phyloP scores from a whole-genome alignment of 139 green algal species.

The Ulvella scutata region DNA sequence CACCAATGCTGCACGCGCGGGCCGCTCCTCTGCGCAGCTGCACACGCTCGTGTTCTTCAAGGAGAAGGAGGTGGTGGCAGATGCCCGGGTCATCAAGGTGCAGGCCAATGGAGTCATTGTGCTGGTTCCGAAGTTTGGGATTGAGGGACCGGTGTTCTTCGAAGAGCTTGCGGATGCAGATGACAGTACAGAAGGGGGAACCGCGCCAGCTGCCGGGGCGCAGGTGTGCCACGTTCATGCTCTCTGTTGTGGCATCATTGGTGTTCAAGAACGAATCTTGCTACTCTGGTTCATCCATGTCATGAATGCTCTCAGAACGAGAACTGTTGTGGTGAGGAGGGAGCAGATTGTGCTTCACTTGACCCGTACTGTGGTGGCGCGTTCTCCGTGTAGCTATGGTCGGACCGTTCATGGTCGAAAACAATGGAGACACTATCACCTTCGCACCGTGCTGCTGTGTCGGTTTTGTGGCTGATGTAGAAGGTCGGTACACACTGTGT shows the following conservation, averaged over 20 bases:
- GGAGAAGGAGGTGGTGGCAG: conserved; percentile 29
- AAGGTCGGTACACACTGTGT: conserved; percentile 11
- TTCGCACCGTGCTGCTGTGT: conserved; percentile 4
- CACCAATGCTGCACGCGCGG: conserved; percentile 83
- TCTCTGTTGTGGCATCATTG: background rate
- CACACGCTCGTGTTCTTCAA: conserved; percentile 97
- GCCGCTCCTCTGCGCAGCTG: conserved; percentile 77
- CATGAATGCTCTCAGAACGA: too few relatives aligned
- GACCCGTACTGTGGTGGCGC: too few relatives aligned
- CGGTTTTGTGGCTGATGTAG: conserved; percentile 9
- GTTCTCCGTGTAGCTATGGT: too few relatives aligned
- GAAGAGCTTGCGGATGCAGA: background rate
- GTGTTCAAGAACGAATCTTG: conserved; percentile 5
- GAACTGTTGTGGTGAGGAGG: too few relatives aligned
- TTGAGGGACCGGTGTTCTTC: conserved; percentile 78
- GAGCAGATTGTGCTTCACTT: too few relatives aligned
- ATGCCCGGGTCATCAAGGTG: conserved; percentile 66
- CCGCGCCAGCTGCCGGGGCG: background rate
- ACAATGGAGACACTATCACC: too few relatives aligned
- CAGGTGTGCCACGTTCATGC: background rate
- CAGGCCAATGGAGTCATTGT: conserved; percentile 79
- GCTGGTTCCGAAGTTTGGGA: conserved; percentile 94
- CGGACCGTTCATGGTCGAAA: too few relatives aligned
- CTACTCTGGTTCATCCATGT: too few relatives aligned
- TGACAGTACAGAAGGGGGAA: too few relatives aligned